phyloP scores from a whole-genome alignment of 352 stramenopile species.

The Plasmopara halstedii region DNA sequence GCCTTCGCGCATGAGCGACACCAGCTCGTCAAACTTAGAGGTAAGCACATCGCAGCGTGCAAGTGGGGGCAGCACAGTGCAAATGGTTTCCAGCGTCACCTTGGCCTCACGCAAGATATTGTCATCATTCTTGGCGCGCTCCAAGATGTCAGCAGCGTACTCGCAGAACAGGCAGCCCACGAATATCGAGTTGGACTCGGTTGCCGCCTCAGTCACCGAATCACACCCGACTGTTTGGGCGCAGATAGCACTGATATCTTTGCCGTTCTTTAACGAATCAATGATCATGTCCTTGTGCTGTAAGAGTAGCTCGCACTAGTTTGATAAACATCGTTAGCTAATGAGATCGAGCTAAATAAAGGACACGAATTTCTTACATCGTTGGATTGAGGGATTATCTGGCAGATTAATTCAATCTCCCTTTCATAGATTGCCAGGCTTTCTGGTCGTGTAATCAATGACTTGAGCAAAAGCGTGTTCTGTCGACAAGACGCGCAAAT shows the following conservation, averaged over 20 bases:
- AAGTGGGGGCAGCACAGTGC: conserved; percentile 50
- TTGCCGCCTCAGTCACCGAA: background rate
- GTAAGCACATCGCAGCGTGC: conserved; percentile 58
- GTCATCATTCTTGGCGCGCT: conserved; percentile 34
- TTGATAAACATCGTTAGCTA: background rate
- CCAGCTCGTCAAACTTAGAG: conserved; percentile 70
- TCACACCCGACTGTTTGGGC: conserved; percentile 36
- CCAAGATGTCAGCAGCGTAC: conserved; percentile 60
- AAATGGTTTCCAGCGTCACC: conserved; percentile 69
- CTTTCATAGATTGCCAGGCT: conserved; percentile 40
- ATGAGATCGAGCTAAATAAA: background rate
- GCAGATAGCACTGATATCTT: conserved; percentile 48
- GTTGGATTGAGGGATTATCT: conserved; percentile 44
- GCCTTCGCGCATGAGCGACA: conserved; percentile 42
- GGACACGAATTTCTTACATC: conserved; percentile 14
- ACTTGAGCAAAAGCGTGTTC: conserved; percentile 48
- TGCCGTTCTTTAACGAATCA: conserved; percentile 38
- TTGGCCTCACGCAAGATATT: conserved; percentile 53
- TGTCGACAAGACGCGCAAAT: conserved; percentile 51
- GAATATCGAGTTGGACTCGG: conserved; percentile 31
- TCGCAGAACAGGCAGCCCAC: conserved; percentile 74
- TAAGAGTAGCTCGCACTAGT: conserved; percentile 48
- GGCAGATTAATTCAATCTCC: conserved; percentile 45
- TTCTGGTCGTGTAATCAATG: conserved; percentile 36
- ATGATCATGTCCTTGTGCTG: conserved; percentile 45